Conservation (phyloP, 352 stramenopile species). For the Blastocystis sp. region DNA sequence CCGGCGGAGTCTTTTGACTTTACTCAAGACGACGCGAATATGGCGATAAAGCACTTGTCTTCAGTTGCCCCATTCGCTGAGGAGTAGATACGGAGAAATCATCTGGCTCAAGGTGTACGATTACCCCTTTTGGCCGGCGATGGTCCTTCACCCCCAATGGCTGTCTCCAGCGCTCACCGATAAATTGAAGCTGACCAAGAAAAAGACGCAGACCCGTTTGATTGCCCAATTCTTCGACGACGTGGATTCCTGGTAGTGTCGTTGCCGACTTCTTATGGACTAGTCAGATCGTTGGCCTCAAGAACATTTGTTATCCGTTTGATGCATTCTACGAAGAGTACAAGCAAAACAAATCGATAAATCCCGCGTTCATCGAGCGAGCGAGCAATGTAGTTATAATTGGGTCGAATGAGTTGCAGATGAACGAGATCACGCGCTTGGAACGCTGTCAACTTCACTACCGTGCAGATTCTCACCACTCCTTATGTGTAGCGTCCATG, state of each 20-base stretch:
- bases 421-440: no score
- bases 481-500: slow-evolving; percentile 30
- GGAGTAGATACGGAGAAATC: slow-evolving; percentile 56
- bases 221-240: slow-evolving; percentile 65
- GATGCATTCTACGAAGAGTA: slow-evolving; percentile 45
- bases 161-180: background rate
- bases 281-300: slow-evolving; percentile 67
- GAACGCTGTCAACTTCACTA: background rate
- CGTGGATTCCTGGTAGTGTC: slow-evolving; percentile 31
- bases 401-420: background rate
- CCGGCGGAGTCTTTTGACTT: slow-evolving; percentile 1
- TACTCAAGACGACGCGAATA: slow-evolving; percentile 43
- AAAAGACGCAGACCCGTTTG: slow-evolving; percentile 60
- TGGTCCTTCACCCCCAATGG: slow-evolving; percentile 58
- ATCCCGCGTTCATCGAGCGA: slow-evolving; percentile 27
- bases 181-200: slow-evolving; percentile 58
- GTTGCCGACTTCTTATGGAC: background rate
- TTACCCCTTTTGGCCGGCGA: slow-evolving; percentile 53
- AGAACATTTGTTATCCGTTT: slow-evolving; percentile 65
- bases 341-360: slow-evolving; percentile 41
- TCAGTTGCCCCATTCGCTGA: background rate
- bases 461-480: background rate
- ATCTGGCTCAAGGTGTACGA: slow-evolving; percentile 60
- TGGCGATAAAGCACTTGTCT: slow-evolving; percentile 23
- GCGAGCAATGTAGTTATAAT: slow-evolving; percentile 4